Percentiles rank a stretch among this genome's conserved stretches.
These are phyloP conservation scores for Phialemoniopsis sp. DNA, from an alignment of 2,329 filamentous ascomycete genomes.

Conservation along the genomic window DNA sequence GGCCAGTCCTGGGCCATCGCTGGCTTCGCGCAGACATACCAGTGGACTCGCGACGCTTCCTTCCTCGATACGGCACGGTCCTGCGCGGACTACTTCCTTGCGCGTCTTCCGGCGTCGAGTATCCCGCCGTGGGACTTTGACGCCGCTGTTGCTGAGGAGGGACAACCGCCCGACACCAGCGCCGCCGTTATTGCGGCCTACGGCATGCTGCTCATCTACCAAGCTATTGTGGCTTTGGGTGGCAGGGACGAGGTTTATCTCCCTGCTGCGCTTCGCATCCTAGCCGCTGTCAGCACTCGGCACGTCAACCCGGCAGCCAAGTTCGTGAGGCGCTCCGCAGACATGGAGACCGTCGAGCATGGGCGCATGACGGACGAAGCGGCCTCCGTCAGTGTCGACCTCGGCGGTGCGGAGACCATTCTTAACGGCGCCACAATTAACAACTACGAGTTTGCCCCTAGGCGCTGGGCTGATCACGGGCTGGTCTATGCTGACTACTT, in stretches of 20 bases:
- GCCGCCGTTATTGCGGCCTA: conserved; percentile 32
- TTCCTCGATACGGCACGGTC: conserved; percentile 36
- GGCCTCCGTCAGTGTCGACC: too few species aligned
- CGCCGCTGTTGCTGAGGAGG: conserved; percentile 17
- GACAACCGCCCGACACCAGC: conserved; percentile 27
- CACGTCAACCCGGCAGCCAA: too few species aligned
- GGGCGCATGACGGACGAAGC: too few species aligned
- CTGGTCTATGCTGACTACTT: too few species aligned
- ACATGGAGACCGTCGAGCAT: too few species aligned
- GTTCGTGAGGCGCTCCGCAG: too few species aligned
- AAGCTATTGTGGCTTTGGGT: conserved; percentile 17
- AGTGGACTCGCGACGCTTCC: conserved; percentile 35
- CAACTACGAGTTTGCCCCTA: too few species aligned
- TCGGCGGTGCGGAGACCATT: too few species aligned
- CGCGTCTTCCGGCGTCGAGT: conserved; percentile 24
- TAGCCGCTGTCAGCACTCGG: conserved; percentile 15
- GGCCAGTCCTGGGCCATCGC: too few species aligned
- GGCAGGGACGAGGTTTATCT: conserved; percentile 17
- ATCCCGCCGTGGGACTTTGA: conserved; percentile 47
- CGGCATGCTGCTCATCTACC: conserved; percentile 29
- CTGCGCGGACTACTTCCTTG: conserved; percentile 41
- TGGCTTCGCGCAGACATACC: too few species aligned
- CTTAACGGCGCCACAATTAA: too few species aligned
- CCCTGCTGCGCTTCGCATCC: conserved; percentile 16
- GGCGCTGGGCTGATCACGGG: too few species aligned